These are phyloP conservation scores for Houttuynia cordata DNA, from an alignment of 164 flowering plant species.

Conservation along the genomic window DNA sequence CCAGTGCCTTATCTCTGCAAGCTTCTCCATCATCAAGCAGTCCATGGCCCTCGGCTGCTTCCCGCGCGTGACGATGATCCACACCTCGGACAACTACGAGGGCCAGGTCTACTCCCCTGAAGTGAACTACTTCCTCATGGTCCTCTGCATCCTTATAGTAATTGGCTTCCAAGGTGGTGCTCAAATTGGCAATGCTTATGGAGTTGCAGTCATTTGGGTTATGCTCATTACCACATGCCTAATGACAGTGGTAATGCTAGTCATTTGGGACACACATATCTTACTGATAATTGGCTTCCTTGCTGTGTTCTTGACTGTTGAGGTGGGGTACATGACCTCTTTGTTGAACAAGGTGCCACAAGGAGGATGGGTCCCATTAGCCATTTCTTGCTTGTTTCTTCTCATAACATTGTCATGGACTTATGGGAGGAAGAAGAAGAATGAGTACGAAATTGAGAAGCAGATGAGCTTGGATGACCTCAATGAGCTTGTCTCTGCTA, in stretches of 20 bases:
- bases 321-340: slow-evolving; percentile 18
- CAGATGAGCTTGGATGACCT: slow-evolving; percentile 14
- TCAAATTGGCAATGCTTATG: slow-evolving; percentile 18
- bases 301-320: slow-evolving; percentile 9
- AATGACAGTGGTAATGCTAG: slow-evolving; percentile 15
- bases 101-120: slow-evolving; percentile 91
- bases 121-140: slow-evolving; percentile 85
- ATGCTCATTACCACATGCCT: slow-evolving; percentile 20
- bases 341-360: slow-evolving; percentile 17
- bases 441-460: slow-evolving; percentile 8
- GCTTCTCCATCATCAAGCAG: slow-evolving; percentile 75
- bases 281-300: slow-evolving; percentile 10
- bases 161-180: slow-evolving; percentile 16
- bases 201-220: slow-evolving; percentile 17
- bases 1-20: slow-evolving; percentile 79
- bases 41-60: slow-evolving; percentile 44
- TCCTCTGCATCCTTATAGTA: slow-evolving; percentile 21
- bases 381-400: slow-evolving; percentile 11
- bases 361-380: slow-evolving; percentile 23
- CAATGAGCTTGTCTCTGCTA: slow-evolving; percentile 3
- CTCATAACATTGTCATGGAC: slow-evolving; percentile 15
- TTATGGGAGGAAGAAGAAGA: slow-evolving; percentile 17
- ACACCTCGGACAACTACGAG: slow-evolving; percentile 61
- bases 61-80: slow-evolving; percentile 22
- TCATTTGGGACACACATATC: slow-evolving; percentile 15